phyloP scores from a whole-genome alignment of 148 eudicot species.

The Tetragonia tetragonoides region DNA sequence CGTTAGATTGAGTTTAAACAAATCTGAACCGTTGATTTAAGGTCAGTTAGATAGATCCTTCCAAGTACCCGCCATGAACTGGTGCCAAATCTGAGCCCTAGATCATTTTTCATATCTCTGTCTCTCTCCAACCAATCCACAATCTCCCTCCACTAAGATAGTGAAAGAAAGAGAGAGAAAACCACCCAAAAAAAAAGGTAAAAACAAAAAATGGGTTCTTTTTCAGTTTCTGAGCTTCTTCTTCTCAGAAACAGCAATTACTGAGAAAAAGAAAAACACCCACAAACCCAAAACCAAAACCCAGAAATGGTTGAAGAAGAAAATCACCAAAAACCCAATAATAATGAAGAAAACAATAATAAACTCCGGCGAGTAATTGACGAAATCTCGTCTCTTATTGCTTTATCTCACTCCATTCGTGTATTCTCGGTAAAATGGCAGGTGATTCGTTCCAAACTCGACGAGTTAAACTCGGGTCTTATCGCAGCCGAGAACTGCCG shows the following conservation, averaged over 20 bases:
- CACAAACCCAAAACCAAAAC: background rate
- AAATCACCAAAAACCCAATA: conserved; percentile 12
- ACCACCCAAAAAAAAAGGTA: background rate
- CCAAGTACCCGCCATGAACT: conserved; percentile 16
- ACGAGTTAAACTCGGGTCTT: conserved; percentile 57
- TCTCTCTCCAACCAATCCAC: conserved; percentile 9
- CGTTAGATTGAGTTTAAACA: conserved; percentile 1
- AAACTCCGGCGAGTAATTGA: conserved; percentile 37
- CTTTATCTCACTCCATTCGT: conserved; percentile 52
- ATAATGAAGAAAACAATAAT: conserved; percentile 22
- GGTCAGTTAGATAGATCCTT: conserved; percentile 14
- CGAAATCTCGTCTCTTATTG: conserved; percentile 38
- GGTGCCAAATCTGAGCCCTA: conserved; percentile 25
- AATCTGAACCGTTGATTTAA: conserved; percentile 16
- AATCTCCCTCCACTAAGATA: background rate
- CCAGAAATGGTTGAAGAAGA: conserved; percentile 43
- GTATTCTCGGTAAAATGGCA: conserved; percentile 71
- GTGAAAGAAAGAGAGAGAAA: background rate
- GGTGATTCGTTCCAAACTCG: conserved; percentile 53
- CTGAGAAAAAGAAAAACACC: background rate
- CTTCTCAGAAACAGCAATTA: background rate
- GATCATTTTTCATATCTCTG: conserved; percentile 3
- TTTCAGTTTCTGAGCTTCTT: background rate
- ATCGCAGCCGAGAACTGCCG: conserved; percentile 35
- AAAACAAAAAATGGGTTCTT: conserved; percentile 14